phyloP scores from a whole-genome alignment of 495 filamentous ascomycete species.

The Terfezia boudieri region DNA sequence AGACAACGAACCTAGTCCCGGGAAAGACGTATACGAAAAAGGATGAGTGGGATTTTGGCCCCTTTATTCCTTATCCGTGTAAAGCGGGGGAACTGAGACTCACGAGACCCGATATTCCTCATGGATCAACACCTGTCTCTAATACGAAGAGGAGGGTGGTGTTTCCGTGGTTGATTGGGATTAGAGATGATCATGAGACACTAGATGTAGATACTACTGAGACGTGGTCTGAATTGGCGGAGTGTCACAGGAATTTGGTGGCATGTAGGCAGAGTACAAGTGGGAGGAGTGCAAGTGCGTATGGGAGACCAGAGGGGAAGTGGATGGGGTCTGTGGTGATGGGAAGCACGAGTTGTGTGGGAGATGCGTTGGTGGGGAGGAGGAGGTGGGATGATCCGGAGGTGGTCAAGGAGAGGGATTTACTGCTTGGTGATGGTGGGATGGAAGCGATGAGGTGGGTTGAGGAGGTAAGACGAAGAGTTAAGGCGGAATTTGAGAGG shows the following conservation, averaged over 20 bases:
- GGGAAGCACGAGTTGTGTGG: not conserved
- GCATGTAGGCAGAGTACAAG: not conserved
- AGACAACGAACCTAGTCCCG: slow-evolving; percentile 15
- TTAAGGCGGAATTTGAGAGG: not conserved
- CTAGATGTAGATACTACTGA: not conserved
- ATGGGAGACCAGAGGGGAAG: not conserved
- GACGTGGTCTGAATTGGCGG: not conserved
- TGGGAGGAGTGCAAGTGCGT: not conserved
- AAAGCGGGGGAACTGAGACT: not conserved
- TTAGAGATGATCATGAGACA: not conserved
- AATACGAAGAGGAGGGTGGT: not conserved
- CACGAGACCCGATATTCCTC: not conserved
- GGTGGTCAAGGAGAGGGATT: not conserved
- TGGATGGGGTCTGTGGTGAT: not conserved
- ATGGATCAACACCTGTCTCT: not conserved
- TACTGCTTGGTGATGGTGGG: not conserved
- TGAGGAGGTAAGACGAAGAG: not conserved
- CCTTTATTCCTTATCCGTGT: not conserved
- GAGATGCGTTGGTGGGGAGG: not conserved
- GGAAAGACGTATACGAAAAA: slow-evolving; percentile 56
- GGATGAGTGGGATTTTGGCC: slow-evolving; percentile 40
- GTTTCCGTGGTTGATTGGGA: not conserved
- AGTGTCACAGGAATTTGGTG: not conserved
- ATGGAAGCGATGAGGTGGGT: not conserved
- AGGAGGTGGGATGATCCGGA: not conserved